Percentiles rank a stretch among this genome's conserved stretches.
phyloP scores from a whole-genome alignment of 805 yeast genomes.

The Nakazawaea pomicola region DNA sequence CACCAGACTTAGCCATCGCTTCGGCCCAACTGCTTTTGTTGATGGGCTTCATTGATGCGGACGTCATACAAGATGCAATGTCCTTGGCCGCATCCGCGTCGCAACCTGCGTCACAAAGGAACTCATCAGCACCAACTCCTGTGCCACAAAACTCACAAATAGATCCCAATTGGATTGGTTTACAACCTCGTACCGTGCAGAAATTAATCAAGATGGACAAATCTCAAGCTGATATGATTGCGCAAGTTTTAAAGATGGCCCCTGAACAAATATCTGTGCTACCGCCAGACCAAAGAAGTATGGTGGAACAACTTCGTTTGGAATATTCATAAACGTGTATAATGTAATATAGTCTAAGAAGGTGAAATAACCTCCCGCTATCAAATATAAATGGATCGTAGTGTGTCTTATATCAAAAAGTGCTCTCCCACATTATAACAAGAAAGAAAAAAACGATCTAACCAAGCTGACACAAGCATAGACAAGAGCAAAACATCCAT shows the following conservation, averaged over 20 bases:
- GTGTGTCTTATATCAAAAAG: too few species aligned
- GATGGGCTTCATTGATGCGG: constrained; percentile 72
- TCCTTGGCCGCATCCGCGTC: constrained; percentile 13
- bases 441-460: too few species aligned
- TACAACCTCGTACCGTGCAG: constrained; percentile 42
- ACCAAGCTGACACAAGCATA: too few species aligned
- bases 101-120: constrained; percentile 12
- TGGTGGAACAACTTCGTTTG: constrained; percentile 50
- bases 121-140: constrained; percentile 14
- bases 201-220: constrained; percentile 48
- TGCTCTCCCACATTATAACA: too few species aligned
- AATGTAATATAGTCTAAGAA: too few species aligned
- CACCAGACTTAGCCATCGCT: constrained; percentile 56
- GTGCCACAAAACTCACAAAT: constrained; percentile 15
- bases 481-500: too few species aligned
- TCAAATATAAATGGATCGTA: too few species aligned
- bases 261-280: constrained; percentile 43
- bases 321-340: constrained; percentile 38
- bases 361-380: too few species aligned
- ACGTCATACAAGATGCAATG: constrained; percentile 57
- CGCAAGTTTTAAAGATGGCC: constrained; percentile 46
- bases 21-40: constrained; percentile 70
- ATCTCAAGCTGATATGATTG: constrained; percentile 53
- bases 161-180: constrained; percentile 40
- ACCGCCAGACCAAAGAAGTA: constrained; percentile 46